Percentiles rank a stretch among this genome's conserved stretches.
phyloP scores from a whole-genome alignment of 495 filamentous ascomycete species.

The Lasiosphaeris hirsuta region DNA sequence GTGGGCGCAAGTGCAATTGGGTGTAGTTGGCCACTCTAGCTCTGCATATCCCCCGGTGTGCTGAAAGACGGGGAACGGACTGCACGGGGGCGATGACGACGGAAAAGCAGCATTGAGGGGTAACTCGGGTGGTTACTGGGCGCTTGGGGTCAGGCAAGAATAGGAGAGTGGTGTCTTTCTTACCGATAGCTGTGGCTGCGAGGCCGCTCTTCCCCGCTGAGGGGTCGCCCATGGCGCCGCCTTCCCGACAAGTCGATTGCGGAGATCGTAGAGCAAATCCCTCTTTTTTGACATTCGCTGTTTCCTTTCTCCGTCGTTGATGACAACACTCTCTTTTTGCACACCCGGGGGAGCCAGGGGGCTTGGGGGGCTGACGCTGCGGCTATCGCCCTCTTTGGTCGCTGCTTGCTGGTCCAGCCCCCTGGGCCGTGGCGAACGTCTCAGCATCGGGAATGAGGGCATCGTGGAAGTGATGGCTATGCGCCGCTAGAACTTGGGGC shows the following conservation, averaged over 20 bases:
- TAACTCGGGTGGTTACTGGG: background rate
- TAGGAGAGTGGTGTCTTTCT: conserved; percentile 4
- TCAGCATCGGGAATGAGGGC: conserved; percentile 32
- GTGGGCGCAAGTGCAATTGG: too few species aligned
- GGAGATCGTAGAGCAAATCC: conserved; percentile 35
- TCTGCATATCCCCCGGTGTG: background rate
- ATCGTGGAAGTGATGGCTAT: conserved; percentile 20
- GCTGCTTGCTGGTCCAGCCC: conserved; percentile 6
- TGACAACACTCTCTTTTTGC: background rate
- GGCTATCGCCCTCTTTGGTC: conserved; percentile 17
- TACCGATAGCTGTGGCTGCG: conserved; percentile 22
- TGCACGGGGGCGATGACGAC: too few species aligned
- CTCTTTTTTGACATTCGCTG: conserved; percentile 15
- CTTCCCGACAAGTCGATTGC: conserved; percentile 27
- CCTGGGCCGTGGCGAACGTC: conserved; percentile 23
- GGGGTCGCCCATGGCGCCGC: conserved; percentile 18
- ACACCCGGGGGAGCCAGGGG: background rate
- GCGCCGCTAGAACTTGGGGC: conserved; percentile 3
- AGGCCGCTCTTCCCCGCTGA: conserved; percentile 28
- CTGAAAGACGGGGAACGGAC: too few species aligned
- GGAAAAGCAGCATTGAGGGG: background rate
- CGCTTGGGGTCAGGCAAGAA: background rate
- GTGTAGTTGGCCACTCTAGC: background rate
- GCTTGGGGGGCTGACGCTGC: background rate
- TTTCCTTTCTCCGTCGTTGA: background rate